phyloP scores from a whole-genome alignment of 1,139 yeast species.

The Suhomyces chickasaworum region DNA sequence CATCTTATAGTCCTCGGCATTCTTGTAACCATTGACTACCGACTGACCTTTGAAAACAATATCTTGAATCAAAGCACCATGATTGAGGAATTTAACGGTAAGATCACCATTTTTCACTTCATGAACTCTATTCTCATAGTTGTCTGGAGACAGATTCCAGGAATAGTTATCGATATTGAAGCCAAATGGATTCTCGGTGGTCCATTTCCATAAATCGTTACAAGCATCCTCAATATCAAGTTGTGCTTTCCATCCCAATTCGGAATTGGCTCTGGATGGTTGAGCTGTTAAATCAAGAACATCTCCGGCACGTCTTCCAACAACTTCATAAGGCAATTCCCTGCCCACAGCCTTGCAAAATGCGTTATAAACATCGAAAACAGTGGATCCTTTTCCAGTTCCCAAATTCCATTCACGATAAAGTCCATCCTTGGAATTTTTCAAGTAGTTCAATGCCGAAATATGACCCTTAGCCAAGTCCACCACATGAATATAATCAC shows the following conservation, averaged over 20 bases:
- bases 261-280: slow-evolving; percentile 65
- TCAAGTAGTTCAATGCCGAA: slow-evolving; percentile 64
- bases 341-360: slow-evolving; percentile 71
- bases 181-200: slow-evolving; percentile 68
- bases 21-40: slow-evolving; percentile 38
- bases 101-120: slow-evolving; percentile 38
- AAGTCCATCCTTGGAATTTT: slow-evolving; percentile 38
- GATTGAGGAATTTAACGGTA: slow-evolving; percentile 48
- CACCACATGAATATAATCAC: slow-evolving; percentile 81
- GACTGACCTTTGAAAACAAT: slow-evolving; percentile 37
- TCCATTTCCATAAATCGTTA: slow-evolving; percentile 78
- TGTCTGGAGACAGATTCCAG: slow-evolving; percentile 30
- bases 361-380: slow-evolving; percentile 67
- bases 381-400: slow-evolving; percentile 78
- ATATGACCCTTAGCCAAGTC: slow-evolving; percentile 83
- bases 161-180: slow-evolving; percentile 44
- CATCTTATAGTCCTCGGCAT: slow-evolving; percentile 38
- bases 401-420: slow-evolving; percentile 85
- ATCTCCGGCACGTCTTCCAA: slow-evolving; percentile 75
- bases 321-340: slow-evolving; percentile 64
- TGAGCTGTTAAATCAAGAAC: slow-evolving; percentile 75
- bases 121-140: slow-evolving; percentile 43
- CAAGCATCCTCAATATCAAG: slow-evolving; percentile 65
- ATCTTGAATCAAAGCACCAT: slow-evolving; percentile 55
- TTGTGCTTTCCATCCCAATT: slow-evolving; percentile 66